A percentile compares a stretch with the other conserved stretches of the same genome.
Evolutionary conservation across 2,329 filamentous ascomycete genomes (phyloP).

Genomic region (Eutypa lata): DNA sequence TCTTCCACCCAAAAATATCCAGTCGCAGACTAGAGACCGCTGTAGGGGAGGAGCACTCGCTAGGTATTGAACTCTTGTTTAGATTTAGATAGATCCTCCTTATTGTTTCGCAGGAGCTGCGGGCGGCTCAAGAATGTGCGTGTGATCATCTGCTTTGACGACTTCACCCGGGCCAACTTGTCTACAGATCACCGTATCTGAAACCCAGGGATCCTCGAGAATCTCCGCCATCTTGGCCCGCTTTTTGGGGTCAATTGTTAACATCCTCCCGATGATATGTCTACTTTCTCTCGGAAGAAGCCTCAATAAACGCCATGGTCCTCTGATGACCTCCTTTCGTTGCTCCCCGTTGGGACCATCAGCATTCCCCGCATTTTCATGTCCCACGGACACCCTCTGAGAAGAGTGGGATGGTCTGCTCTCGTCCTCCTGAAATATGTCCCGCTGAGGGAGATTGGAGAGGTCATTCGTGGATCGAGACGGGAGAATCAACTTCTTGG

Average conservation of each 20-base stretch:
- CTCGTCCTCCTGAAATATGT: slow-evolving; percentile 35
- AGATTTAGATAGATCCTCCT: no score
- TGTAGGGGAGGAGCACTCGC: not conserved
- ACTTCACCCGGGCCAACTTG: slow-evolving; percentile 71
- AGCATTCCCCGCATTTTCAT: slow-evolving; percentile 26
- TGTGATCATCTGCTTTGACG: slow-evolving; percentile 71
- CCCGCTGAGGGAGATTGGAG: slow-evolving; percentile 35
- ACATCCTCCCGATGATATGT: slow-evolving; percentile 87
- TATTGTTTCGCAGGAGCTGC: slow-evolving; percentile 35
- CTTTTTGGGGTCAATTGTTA: slow-evolving; percentile 80
- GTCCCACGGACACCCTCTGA: slow-evolving; percentile 13
- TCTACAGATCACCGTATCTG: slow-evolving; percentile 76
- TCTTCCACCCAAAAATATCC: no score
- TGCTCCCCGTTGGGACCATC: slow-evolving; percentile 34
- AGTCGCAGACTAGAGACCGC: no score
- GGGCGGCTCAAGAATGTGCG: slow-evolving; percentile 79
- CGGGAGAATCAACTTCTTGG: slow-evolving; percentile 48
- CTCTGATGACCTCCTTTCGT: slow-evolving; percentile 78
- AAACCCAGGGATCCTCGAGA: slow-evolving; percentile 85
- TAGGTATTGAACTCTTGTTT: not conserved
- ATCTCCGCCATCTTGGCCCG: slow-evolving; percentile 85
- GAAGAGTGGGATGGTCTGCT: slow-evolving; percentile 23
- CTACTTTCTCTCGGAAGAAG: slow-evolving; percentile 85
- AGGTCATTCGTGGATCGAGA: slow-evolving; percentile 44
- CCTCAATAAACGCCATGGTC: slow-evolving; percentile 85